Evolutionary conservation across 441 rosid genomes (phyloP), one percentile per base, ranked within the genome.

Genomic region (Populus hybrid): DNA sequence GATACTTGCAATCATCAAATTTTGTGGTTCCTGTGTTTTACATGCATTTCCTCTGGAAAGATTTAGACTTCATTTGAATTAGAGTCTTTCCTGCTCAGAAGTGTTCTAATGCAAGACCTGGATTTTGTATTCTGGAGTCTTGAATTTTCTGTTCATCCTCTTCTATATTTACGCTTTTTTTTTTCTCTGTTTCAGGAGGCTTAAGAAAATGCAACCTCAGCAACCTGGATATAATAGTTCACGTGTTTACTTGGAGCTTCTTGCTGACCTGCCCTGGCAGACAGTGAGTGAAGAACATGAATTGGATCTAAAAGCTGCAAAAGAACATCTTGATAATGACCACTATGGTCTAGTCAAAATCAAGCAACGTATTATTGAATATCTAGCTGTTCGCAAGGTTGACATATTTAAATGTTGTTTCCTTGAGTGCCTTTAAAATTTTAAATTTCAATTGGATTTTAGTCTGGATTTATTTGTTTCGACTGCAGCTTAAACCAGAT

Each of bases 201-300:
- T 96, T 57, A 93, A 94, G 82, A 96, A 96, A 88, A 94, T 96
- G 99, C 98, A 91, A 85, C 99, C 98, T 67, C 99, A 96, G 84
- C 99, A 96, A 87, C 99, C 99, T 81, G 99, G 99, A 42, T 94
- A 96, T 85, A 96, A 84, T 85, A 96, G 99, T 84, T 96, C 98
- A 84, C 94, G 92, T 71, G 95, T 88, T 80, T 96, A 96, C 86
- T 89, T 96, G 83, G 99, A 96, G 86, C 93, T 96, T 82, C 92
- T 96, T 86, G 98, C 98, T 78, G 99, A 94, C 84, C 91, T 96
- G 71, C 99, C 99, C n/a, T 96, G 99, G 99, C 86, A 96, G 82
- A 94, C 89, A 80, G 93, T 96, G 61, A 94, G 92, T 76, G 97
- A 93, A 82, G 98, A 96, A 85, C 89, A 64, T 76, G 97, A 94